These are phyloP conservation scores for Suhomyces kilbournensis DNA, from an alignment of 805 yeast species.

Conservation along the genomic window DNA sequence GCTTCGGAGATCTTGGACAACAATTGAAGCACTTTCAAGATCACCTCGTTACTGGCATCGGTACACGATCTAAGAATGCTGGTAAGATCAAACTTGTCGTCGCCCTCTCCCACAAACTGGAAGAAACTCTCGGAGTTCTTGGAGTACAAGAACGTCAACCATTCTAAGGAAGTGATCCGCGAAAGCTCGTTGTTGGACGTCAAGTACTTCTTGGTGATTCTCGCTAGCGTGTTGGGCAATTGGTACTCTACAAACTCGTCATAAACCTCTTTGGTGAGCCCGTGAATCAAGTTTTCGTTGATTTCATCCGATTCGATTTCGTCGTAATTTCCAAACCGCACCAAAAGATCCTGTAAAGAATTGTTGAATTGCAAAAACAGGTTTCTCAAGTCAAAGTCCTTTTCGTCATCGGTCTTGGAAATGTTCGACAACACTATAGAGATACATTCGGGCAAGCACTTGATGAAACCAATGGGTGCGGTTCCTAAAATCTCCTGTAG, in stretches of 20 bases:
- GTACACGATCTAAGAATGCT: constrained; percentile 70
- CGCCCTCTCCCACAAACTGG: constrained; percentile 25
- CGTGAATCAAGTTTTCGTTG: constrained; percentile 51
- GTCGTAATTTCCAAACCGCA: constrained; percentile 28
- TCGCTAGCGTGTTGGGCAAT: constrained; percentile 56
- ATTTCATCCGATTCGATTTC: constrained; percentile 34
- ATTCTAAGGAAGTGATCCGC: constrained; percentile 78
- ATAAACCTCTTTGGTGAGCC: constrained; percentile 37
- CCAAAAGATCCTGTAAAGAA: constrained; percentile 31
- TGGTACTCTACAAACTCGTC: constrained; percentile 41
- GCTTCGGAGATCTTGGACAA: constrained; percentile 73
- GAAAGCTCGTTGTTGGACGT: constrained; percentile 62
- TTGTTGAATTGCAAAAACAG: constrained; percentile 35
- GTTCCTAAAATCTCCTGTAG: constrained; percentile 66
- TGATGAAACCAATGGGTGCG: constrained; percentile 72
- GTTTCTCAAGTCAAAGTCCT: constrained; percentile 36
- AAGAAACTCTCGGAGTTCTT: constrained; percentile 46
- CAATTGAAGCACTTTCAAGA: constrained; percentile 66
- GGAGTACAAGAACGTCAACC: constrained; percentile 80
- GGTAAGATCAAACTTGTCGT: constrained; percentile 54
- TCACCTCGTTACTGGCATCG: constrained; percentile 73
- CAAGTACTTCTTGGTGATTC: constrained; percentile 61
- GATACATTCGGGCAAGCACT: constrained; percentile 71
- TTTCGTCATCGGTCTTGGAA: constrained; percentile 33
- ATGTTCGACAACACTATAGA: constrained; percentile 55